Conservation (phyloP, 768 basidiomycete genomes). For the Collybia sordida region DNA sequence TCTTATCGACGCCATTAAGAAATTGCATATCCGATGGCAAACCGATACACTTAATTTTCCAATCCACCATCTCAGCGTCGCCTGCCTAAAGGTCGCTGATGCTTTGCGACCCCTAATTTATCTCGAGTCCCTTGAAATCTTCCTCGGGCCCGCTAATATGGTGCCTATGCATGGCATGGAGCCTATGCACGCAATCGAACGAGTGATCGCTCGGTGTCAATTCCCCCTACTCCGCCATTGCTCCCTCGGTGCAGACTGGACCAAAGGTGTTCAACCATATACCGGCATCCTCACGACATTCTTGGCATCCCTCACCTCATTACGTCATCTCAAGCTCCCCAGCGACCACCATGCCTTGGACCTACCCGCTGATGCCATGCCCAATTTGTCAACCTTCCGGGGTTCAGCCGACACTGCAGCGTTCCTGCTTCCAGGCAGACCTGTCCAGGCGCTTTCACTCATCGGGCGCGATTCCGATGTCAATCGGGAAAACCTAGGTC, state of each 20-base stretch:
- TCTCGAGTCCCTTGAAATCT: slow-evolving; percentile 58
- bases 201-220: slow-evolving; percentile 34
- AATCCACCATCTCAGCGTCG: slow-evolving; percentile 30
- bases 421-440: slow-evolving; percentile 58
- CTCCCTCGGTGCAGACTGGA: slow-evolving; percentile 46
- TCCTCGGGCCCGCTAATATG: slow-evolving; percentile 45
- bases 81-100: slow-evolving; percentile 39
- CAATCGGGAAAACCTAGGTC: slow-evolving; percentile 48
- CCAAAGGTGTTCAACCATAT: slow-evolving; percentile 42
- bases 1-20: slow-evolving; percentile 44
- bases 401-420: slow-evolving; percentile 62
- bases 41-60: slow-evolving; percentile 30
- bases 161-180: slow-evolving; percentile 8
- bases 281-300: slow-evolving; percentile 39
- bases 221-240: slow-evolving; percentile 41
- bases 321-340: slow-evolving; percentile 47
- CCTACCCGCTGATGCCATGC: slow-evolving; percentile 44
- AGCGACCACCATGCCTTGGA: slow-evolving; percentile 42
- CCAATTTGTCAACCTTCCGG: slow-evolving; percentile 53
- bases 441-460: slow-evolving; percentile 55
- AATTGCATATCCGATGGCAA: slow-evolving; percentile 57
- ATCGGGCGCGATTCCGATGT: slow-evolving; percentile 56
- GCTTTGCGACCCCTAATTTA: slow-evolving; percentile 33
- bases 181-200: slow-evolving; percentile 45
- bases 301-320: slow-evolving; percentile 36